Evolutionary conservation across 352 stramenopile species (phyloP).

Genomic region (Pythium aristosporum): DNA sequence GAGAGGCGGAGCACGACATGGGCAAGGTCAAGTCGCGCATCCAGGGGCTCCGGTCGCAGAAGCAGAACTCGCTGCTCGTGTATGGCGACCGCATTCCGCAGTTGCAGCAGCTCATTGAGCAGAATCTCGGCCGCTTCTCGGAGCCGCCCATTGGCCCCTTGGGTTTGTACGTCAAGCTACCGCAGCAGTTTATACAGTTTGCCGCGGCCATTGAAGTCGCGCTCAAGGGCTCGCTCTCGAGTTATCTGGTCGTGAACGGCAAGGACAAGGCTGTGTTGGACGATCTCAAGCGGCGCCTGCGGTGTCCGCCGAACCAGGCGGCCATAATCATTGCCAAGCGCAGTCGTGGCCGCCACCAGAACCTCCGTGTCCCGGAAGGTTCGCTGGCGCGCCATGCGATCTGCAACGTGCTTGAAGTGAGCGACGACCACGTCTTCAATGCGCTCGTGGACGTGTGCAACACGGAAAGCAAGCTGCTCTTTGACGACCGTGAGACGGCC

Average conservation of each 20-base stretch:
- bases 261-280: slow-evolving; percentile 77
- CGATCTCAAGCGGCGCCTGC: slow-evolving; percentile 63
- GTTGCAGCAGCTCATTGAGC: slow-evolving; percentile 72
- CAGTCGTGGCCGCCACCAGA: slow-evolving; percentile 46
- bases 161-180: slow-evolving; percentile 71
- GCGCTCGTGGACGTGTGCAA: slow-evolving; percentile 75
- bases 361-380: slow-evolving; percentile 57
- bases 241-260: slow-evolving; percentile 76
- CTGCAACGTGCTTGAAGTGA: slow-evolving; percentile 75
- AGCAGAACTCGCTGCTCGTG: slow-evolving; percentile 54
- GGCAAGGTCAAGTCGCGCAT: slow-evolving; percentile 46
- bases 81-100: slow-evolving; percentile 70
- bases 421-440: slow-evolving; percentile 80
- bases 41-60: slow-evolving; percentile 47
- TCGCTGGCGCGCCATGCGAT: slow-evolving; percentile 57
- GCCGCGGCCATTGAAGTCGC: slow-evolving; percentile 72
- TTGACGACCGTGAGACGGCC: slow-evolving; percentile 53
- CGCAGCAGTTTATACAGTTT: slow-evolving; percentile 64
- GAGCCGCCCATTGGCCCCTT: slow-evolving; percentile 70
- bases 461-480: slow-evolving; percentile 75
- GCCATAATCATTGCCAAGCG: slow-evolving; percentile 80
- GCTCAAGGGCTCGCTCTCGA: slow-evolving; percentile 70
- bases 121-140: slow-evolving; percentile 65
- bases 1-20: slow-evolving; percentile 56
- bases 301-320: slow-evolving; percentile 69